phyloP scores from a whole-genome alignment of 768 basidiomycete species.

The Trametes cinnabarina region DNA sequence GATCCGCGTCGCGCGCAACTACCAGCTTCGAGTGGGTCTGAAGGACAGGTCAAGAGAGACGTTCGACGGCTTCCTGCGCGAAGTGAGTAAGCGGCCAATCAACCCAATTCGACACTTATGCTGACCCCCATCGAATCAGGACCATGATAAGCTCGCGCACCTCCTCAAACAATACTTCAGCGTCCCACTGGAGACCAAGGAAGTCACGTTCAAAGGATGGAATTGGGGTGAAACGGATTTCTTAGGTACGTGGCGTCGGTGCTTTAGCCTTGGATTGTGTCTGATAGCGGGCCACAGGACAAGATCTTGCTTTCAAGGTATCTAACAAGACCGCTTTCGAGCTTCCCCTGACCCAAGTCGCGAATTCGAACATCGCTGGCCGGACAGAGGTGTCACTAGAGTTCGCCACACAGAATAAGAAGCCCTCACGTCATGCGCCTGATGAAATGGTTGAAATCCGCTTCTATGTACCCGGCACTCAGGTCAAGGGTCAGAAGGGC shows the following conservation, averaged over 20 bases:
- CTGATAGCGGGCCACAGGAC: slow-evolving; percentile 47
- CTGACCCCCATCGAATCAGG: slow-evolving; percentile 44
- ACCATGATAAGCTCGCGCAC: slow-evolving; percentile 81
- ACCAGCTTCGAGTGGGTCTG: slow-evolving; percentile 83
- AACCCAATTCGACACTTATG: neutral
- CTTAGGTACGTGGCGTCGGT: slow-evolving; percentile 58
- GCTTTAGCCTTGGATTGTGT: slow-evolving; percentile 1
- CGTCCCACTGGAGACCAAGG: slow-evolving; percentile 80
- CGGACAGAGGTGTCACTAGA: slow-evolving; percentile 99
- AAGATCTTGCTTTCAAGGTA: slow-evolving; percentile 88
- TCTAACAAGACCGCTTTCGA: slow-evolving; percentile 88
- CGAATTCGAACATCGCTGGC: slow-evolving; percentile 97
- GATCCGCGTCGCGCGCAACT: slow-evolving; percentile 89
- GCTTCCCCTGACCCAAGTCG: slow-evolving; percentile 79
- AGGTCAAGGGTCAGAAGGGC: slow-evolving; percentile 51
- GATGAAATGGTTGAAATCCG: slow-evolving; percentile 97
- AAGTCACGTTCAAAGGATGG: slow-evolving; percentile 91
- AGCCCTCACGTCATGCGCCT: slow-evolving; percentile 39
- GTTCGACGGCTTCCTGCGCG: slow-evolving; percentile 93
- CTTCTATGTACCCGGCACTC: slow-evolving; percentile 88
- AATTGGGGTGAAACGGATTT: slow-evolving; percentile 98
- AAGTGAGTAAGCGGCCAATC: slow-evolving; percentile 49
- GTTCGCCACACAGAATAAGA: slow-evolving; percentile 59
- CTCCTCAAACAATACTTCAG: slow-evolving; percentile 87
- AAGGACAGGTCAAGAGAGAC: slow-evolving; percentile 73